Base-by-base conservation (phyloP, 352 stramenopile genomes). In the Globisporangium heterothallicum region DNA sequence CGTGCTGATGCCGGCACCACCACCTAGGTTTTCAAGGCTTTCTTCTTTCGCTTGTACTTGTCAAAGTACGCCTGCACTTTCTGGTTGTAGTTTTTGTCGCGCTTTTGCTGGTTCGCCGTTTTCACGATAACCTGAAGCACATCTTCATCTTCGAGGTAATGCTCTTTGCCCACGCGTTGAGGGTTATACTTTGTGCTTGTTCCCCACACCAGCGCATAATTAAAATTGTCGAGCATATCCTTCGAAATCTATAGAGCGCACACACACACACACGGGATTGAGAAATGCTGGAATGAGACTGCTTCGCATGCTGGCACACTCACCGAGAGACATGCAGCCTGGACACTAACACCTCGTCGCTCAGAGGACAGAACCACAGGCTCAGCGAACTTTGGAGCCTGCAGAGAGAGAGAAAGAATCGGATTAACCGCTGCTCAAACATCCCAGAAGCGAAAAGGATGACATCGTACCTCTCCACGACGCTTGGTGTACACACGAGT, bases 81-180 rank as follows among this genome's bases (percentile, higher is more conserved):
- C 42, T 89, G 72, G 56, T 94, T 89, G 76, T 99, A 99, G 67
- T 97, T 97, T 68, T 98, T 98, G 77, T 98, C 94, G 56, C 92
- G 86, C 72, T 98, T 98, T 68, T 99, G 92, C 70, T 99, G 96
- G 59, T 96, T 97, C 25, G 98, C 95, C 2, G 97, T 99, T 71
- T 99, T 98, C 30, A 96, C 95, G 18, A 99, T 95, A 55, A 99
- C 96, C 61, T 98, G 93, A 42, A 98, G 65, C 21, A 99, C 97
- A 71, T 99, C 97, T 78, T 99, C 95, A 73, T 99, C 97, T 29
- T 94, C 64, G 10, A 99, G 70, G 14, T 86, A 72, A 64, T 99
- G 97, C 46, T 89, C 85, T 42, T 98, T 87, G 48, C 97, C 97
- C 32, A 93, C 81, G 50, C 94, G 88, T 76, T 99, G 96, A 8